A percentile compares a stretch with the other conserved stretches of the same genome.
phyloP scores from a whole-genome alignment of 2,329 filamentous ascomycete genomes.

The Rugonectria rugulosa region DNA sequence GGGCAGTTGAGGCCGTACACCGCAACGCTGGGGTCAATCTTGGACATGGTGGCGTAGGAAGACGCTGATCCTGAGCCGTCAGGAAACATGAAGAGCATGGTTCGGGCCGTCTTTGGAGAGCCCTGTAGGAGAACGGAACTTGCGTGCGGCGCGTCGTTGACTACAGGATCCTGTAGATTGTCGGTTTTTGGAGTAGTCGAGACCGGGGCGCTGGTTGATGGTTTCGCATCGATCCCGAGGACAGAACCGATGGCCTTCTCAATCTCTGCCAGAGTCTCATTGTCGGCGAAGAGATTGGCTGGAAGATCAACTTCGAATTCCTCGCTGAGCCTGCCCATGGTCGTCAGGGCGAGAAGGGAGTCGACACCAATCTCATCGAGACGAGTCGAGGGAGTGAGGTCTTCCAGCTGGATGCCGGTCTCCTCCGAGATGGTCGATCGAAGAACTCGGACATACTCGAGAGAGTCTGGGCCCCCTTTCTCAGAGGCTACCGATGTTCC shows the following conservation, averaged over 20 bases:
- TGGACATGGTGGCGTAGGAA: slow-evolving; percentile 41
- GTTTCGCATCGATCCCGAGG: slow-evolving; percentile 8
- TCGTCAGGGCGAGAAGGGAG: slow-evolving; percentile 28
- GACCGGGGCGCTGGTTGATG: not conserved
- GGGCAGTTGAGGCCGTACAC: slow-evolving; percentile 67
- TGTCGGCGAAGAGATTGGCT: slow-evolving; percentile 27
- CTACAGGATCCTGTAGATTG: slow-evolving; percentile 6
- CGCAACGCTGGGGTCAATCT: slow-evolving; percentile 53
- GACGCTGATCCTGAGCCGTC: slow-evolving; percentile 42
- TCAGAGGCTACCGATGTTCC: slow-evolving; percentile 27
- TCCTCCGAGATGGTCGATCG: slow-evolving; percentile 29
- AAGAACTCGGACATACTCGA: slow-evolving; percentile 19
- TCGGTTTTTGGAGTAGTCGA: not conserved
- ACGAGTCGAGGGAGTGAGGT: slow-evolving; percentile 24
- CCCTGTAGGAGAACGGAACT: slow-evolving; percentile 36
- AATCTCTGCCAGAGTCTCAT: slow-evolving; percentile 26
- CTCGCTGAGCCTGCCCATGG: slow-evolving; percentile 36
- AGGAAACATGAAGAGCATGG: slow-evolving; percentile 38
- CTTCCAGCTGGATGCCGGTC: slow-evolving; percentile 25
- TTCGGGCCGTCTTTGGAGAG: slow-evolving; percentile 10
- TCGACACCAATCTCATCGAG: slow-evolving; percentile 31
- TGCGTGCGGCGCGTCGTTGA: slow-evolving; percentile 24
- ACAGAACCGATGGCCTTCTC: slow-evolving; percentile 23
- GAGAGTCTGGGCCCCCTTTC: slow-evolving; percentile 11
- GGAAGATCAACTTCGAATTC: slow-evolving; percentile 27